Percentiles rank a stretch among this genome's conserved stretches.
phyloP scores from a whole-genome alignment of 176 grass and related monocot species.

The Bonia amplexicaulis region DNA sequence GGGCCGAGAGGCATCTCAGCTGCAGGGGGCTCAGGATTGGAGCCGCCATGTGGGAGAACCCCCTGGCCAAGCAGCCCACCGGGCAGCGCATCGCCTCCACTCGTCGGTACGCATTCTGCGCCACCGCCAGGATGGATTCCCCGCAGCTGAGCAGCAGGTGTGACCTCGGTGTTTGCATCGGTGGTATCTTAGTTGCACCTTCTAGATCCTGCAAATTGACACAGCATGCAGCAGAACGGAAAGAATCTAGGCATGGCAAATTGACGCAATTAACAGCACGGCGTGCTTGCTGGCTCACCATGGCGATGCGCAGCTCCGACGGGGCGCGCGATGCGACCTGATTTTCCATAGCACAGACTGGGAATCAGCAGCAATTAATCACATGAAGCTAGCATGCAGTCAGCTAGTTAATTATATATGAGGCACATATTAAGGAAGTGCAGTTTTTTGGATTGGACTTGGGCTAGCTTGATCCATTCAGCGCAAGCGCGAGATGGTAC shows the following conservation, averaged over 20 bases:
- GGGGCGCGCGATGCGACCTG: background rate
- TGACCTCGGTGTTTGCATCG: background rate
- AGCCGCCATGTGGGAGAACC: background rate
- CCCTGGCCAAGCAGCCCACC: conserved; percentile 14
- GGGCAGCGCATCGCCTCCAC: conserved; percentile 18
- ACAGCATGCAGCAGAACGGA: background rate
- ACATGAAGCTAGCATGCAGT: background rate
- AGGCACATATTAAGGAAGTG: background rate
- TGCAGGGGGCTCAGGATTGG: conserved; percentile 19
- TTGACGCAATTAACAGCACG: background rate
- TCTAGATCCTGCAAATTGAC: background rate
- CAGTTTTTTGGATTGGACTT: background rate
- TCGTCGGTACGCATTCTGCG: background rate
- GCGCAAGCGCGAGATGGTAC: background rate
- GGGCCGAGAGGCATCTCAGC: conserved; percentile 15
- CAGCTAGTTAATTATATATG: background rate
- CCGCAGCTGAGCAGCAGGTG: conserved; percentile 15
- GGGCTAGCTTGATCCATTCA: background rate
- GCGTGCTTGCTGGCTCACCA: background rate
- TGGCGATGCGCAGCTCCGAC: background rate
- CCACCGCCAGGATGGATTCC: background rate
- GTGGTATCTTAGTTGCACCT: background rate
- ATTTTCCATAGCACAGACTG: background rate
- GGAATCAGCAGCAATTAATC: background rate
- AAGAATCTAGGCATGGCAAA: no score